Conservation (phyloP, 768 basidiomycete genomes). For the Lactifluus pinguis region DNA sequence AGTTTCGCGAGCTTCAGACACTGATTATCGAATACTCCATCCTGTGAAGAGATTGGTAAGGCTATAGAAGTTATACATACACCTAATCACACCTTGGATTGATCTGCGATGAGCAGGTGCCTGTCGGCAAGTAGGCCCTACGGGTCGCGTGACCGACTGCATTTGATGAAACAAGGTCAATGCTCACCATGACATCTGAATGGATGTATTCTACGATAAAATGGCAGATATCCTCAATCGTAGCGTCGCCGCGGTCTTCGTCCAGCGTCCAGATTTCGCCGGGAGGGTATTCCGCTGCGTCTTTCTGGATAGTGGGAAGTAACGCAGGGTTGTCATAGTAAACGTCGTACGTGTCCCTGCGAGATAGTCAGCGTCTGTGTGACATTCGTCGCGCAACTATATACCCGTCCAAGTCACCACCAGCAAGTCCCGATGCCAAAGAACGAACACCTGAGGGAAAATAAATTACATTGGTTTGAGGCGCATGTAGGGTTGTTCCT, state of each 20-base stretch:
- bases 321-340: slow-evolving; percentile 43
- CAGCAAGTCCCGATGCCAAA: slow-evolving; percentile 47
- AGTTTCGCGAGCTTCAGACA: slow-evolving; percentile 42
- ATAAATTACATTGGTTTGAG: not conserved
- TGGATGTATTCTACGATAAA: slow-evolving; percentile 80
- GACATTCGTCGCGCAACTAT: not conserved
- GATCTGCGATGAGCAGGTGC: slow-evolving; percentile 67
- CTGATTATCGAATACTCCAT: slow-evolving; percentile 47
- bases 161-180: not conserved
- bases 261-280: slow-evolving; percentile 1
- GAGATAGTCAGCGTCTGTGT: not conserved
- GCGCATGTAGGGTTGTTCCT: not conserved
- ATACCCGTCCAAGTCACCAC: not conserved
- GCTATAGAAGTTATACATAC: not conserved
- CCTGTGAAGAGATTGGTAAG: slow-evolving; percentile 28
- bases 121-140: slow-evolving; percentile 66
- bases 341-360: slow-evolving; percentile 58
- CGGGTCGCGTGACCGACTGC: not conserved
- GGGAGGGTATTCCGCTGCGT: slow-evolving; percentile 31
- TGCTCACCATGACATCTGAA: slow-evolving; percentile 63
- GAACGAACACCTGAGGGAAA: slow-evolving; percentile 42
- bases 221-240: slow-evolving; percentile 62
- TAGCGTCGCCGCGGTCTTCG: slow-evolving; percentile 31
- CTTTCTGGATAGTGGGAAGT: slow-evolving; percentile 41
- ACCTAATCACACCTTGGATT: slow-evolving; percentile 44